Percentiles rank a stretch among this genome's conserved stretches.
These are phyloP conservation scores for Canariomyces notabilis DNA, from an alignment of 2,329 filamentous ascomycete species.

Conservation along the genomic window DNA sequence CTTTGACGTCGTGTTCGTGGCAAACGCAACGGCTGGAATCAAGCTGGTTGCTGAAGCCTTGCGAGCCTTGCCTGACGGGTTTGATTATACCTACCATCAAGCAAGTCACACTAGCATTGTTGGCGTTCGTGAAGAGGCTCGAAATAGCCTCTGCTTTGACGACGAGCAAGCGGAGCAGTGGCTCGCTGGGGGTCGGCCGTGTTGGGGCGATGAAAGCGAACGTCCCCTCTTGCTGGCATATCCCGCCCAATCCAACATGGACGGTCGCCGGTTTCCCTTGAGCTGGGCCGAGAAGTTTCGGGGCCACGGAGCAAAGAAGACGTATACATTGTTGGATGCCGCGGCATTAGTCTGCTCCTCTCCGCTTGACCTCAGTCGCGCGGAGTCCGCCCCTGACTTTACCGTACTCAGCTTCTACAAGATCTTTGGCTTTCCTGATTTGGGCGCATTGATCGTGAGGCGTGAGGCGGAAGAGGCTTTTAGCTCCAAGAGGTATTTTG, in stretches of 20 bases:
- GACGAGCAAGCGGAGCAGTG: constrained; percentile 61
- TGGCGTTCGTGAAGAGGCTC: constrained; percentile 70
- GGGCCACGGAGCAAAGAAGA: constrained; percentile 24
- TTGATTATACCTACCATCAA: constrained; percentile 76
- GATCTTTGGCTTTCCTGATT: constrained; percentile 93
- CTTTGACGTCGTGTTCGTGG: constrained; percentile 86
- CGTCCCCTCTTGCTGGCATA: constrained; percentile 63
- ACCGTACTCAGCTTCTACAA: constrained; percentile 88
- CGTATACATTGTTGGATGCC: constrained; percentile 75
- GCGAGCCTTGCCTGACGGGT: constrained; percentile 62
- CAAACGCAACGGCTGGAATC: constrained; percentile 86
- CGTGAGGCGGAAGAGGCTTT: constrained; percentile 64
- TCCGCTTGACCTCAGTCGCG: constrained; percentile 63
- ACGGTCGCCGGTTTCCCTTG: constrained; percentile 69
- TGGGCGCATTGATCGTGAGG: constrained; percentile 78
- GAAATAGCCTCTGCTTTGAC: constrained; percentile 59
- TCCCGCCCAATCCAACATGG: constrained; percentile 90
- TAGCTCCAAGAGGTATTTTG: constrained; percentile 72
- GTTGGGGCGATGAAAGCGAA: constrained; percentile 22
- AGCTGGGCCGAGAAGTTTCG: constrained; percentile 19
- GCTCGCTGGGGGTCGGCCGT: constrained; percentile 44
- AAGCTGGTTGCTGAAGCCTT: constrained; percentile 81
- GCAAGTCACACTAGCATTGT: constrained; percentile 85
- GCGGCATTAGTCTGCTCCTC: constrained; percentile 76
- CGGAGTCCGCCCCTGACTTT: constrained; percentile 69